Conservation (phyloP, 305 asterid species). For the Fraxinus albicans region DNA sequence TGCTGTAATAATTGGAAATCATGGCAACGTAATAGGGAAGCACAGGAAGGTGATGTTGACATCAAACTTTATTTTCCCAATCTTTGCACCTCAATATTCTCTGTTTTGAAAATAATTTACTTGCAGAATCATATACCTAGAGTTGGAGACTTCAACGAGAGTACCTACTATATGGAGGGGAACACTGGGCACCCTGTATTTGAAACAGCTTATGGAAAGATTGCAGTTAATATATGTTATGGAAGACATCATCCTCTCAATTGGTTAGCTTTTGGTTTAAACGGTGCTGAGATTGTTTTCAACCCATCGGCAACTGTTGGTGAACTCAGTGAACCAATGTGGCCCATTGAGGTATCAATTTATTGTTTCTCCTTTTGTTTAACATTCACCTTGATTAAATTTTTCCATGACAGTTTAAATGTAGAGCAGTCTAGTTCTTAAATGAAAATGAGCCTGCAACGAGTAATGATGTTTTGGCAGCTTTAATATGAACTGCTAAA, state of each 20-base stretch:
- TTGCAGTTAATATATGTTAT: slow-evolving; percentile 89
- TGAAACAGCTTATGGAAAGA: slow-evolving; percentile 87
- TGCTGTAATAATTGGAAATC: slow-evolving; percentile 84
- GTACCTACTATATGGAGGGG: slow-evolving; percentile 97
- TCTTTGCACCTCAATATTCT: not conserved
- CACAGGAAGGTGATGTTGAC: slow-evolving; percentile 76
- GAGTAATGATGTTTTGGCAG: not conserved
- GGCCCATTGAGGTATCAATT: slow-evolving; percentile 88
- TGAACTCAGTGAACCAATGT: slow-evolving; percentile 98
- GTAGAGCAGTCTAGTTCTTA: not conserved
- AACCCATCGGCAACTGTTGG: slow-evolving; percentile 98
- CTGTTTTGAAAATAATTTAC: slow-evolving; percentile 11
- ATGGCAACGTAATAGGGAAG: slow-evolving; percentile 85
- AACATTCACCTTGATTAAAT: not conserved
- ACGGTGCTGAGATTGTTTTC: slow-evolving; percentile 92
- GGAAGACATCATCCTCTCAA: slow-evolving; percentile 97
- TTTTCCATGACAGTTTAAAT: not conserved
- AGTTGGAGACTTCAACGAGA: slow-evolving; percentile 96
- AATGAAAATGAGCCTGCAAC: not conserved
- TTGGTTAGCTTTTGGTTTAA: slow-evolving; percentile 95
- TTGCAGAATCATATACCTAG: slow-evolving; percentile 94
- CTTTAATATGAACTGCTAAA: not conserved
- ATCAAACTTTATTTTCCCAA: not conserved
- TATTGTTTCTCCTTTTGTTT: not conserved
- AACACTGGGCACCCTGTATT: slow-evolving; percentile 95